phyloP scores from a whole-genome alignment of 2,329 filamentous ascomycete species.

The Magnaporthales sp. region DNA sequence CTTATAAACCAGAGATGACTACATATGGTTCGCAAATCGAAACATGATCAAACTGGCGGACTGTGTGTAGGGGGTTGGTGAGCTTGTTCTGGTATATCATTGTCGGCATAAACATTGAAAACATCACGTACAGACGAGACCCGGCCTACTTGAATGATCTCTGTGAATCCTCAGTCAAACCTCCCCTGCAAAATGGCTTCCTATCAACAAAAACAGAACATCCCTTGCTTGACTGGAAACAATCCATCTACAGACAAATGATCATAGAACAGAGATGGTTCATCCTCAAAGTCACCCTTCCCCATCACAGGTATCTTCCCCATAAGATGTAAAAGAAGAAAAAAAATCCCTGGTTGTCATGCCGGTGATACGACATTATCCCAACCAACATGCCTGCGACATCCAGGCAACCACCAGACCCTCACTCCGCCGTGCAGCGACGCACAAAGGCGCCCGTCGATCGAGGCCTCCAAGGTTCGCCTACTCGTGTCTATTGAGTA shows the following conservation, averaged over 20 bases:
- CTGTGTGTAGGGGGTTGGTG: too few relatives aligned
- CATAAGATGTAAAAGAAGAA: not conserved
- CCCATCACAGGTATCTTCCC: not conserved
- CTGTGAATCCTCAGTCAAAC: not conserved
- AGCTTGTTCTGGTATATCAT: too few relatives aligned
- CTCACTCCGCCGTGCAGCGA: too few relatives aligned
- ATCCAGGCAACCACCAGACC: too few relatives aligned
- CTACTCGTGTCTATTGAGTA: too few relatives aligned
- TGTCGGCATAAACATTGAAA: too few relatives aligned
- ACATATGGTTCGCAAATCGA: not conserved
- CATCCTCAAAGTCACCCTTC: not conserved
- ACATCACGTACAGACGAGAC: not conserved
- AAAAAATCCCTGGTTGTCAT: not conserved
- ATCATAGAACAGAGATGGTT: not conserved
- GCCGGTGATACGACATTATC: too few relatives aligned
- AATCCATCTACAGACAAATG: not conserved
- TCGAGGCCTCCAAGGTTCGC: too few relatives aligned
- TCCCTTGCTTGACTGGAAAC: not conserved
- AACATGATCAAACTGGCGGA: not conserved
- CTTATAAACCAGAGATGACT: not conserved
- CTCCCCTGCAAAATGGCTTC: not conserved
- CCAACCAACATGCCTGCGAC: too few relatives aligned
- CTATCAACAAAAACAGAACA: not conserved
- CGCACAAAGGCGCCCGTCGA: too few relatives aligned
- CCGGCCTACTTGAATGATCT: not conserved